These are phyloP conservation scores for Talaromyces piceae DNA, from an alignment of 2,329 filamentous ascomycete species.

Conservation along the genomic window DNA sequence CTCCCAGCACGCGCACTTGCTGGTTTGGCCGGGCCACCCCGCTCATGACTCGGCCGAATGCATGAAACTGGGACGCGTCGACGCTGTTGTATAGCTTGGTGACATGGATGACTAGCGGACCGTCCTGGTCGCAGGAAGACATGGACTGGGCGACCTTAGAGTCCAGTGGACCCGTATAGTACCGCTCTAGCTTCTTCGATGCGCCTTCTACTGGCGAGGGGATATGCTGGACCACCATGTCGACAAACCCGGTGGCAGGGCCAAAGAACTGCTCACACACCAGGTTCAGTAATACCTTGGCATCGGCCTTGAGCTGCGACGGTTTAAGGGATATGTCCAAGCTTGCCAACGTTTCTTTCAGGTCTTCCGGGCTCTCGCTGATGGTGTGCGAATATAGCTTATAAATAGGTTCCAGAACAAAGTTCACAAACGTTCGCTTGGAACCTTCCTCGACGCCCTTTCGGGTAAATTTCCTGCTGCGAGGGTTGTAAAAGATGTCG, in stretches of 20 bases:
- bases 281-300: constrained; percentile 76
- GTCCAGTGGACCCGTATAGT: constrained; percentile 87
- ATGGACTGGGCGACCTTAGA: constrained; percentile 74
- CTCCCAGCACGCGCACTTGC: constrained; percentile 83
- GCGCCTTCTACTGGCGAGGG: constrained; percentile 79
- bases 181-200: constrained; percentile 67
- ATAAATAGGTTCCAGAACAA: constrained; percentile 93
- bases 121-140: constrained; percentile 75
- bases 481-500: constrained; percentile 91
- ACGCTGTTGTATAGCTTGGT: constrained; percentile 87
- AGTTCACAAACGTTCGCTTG: constrained; percentile 84
- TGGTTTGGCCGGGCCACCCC: constrained; percentile 76
- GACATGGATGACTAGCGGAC: constrained; percentile 82
- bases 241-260: constrained; percentile 79
- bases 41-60: constrained; percentile 86
- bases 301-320: constrained; percentile 83
- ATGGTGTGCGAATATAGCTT: constrained; percentile 95
- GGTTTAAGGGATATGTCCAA: constrained; percentile 85
- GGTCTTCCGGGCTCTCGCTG: constrained; percentile 76
- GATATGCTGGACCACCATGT: constrained; percentile 86
- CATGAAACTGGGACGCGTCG: constrained; percentile 85
- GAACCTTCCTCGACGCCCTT: constrained; percentile 75
- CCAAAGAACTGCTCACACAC: constrained; percentile 97
- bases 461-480: constrained; percentile 81
- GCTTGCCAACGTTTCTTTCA: constrained; percentile 68